Evolutionary conservation across 2,329 filamentous ascomycete species (phyloP).

Genomic region (Pestalotiopsis sp.): DNA sequence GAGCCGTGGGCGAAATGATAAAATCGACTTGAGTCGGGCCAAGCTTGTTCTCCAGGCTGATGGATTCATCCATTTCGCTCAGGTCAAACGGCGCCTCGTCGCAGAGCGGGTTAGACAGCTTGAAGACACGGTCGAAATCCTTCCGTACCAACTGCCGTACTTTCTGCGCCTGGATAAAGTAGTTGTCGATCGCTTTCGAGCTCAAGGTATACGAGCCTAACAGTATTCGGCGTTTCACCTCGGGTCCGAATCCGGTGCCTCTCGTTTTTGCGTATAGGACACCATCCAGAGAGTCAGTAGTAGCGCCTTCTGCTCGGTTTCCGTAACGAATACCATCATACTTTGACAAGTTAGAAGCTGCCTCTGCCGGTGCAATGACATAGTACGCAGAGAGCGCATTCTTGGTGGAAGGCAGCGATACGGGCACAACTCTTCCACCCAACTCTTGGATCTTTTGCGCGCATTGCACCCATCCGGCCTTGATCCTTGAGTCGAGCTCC

Average conservation of each 20-base stretch:
- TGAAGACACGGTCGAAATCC: conserved; percentile 84
- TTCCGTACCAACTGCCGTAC: conserved; percentile 79
- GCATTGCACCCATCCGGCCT: conserved; percentile 65
- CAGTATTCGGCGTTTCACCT: conserved; percentile 84
- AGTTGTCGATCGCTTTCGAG: conserved; percentile 90
- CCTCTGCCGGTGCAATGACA: conserved; percentile 90
- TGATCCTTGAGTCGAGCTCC: conserved; percentile 72
- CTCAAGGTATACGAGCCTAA: conserved; percentile 89
- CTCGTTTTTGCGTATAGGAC: conserved; percentile 77
- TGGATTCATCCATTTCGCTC: conserved; percentile 56
- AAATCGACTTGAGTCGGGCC: conserved; percentile 75
- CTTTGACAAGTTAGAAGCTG: conserved; percentile 92
- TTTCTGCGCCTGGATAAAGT: conserved; percentile 92
- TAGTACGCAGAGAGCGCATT: conserved; percentile 93
- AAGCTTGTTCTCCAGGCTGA: conserved; percentile 54
- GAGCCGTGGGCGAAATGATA: conserved; percentile 83
- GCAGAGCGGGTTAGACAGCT: conserved; percentile 66
- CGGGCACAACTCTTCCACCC: conserved; percentile 72
- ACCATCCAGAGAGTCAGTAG: conserved; percentile 55
- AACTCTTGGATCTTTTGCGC: conserved; percentile 58
- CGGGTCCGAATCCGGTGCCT: conserved; percentile 73
- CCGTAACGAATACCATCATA: conserved; percentile 98
- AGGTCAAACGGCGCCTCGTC: conserved; percentile 55
- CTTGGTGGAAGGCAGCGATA: conserved; percentile 81
- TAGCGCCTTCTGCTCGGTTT: conserved; percentile 44